Conservation (phyloP, 441 rosid genomes). For the Erodium moschatum region DNA sequence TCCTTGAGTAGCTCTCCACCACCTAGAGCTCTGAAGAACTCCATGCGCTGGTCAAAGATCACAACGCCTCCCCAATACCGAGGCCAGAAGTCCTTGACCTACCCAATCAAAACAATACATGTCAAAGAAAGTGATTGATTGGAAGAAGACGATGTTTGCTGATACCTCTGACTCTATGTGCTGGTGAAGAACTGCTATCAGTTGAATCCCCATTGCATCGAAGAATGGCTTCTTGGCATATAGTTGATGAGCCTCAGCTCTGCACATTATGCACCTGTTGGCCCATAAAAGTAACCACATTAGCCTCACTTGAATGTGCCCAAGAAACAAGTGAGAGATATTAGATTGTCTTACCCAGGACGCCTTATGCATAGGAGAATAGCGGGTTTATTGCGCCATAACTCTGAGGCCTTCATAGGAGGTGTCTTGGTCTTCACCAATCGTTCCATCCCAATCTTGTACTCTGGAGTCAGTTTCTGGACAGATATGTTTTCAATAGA, state of each 20-base stretch:
- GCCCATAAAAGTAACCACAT: not conserved
- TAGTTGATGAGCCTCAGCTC: slow-evolving; percentile 66
- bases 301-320: not conserved
- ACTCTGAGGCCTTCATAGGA: slow-evolving; percentile 54
- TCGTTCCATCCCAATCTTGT: slow-evolving; percentile 49
- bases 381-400: slow-evolving; percentile 56
- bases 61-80: slow-evolving; percentile 61
- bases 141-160: slow-evolving; percentile 1
- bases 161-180: slow-evolving; percentile 52
- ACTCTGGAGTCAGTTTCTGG: slow-evolving; percentile 44
- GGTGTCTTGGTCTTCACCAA: slow-evolving; percentile 46
- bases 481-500: slow-evolving; percentile 41
- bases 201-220: slow-evolving; percentile 52
- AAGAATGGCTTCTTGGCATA: slow-evolving; percentile 52
- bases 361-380: slow-evolving; percentile 52
- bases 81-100: slow-evolving; percentile 68
- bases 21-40: slow-evolving; percentile 59
- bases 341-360: slow-evolving; percentile 39
- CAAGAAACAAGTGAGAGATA: not conserved
- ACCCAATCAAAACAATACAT: slow-evolving; percentile 13
- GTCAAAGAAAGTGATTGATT: slow-evolving; percentile 3
- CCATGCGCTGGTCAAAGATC: slow-evolving; percentile 39
- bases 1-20: slow-evolving; percentile 58
- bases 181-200: slow-evolving; percentile 55
- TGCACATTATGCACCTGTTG: slow-evolving; percentile 65